These are phyloP conservation scores for Sarcomyxa edulis DNA, from an alignment of 768 basidiomycete genomes.

Conservation along the genomic window DNA sequence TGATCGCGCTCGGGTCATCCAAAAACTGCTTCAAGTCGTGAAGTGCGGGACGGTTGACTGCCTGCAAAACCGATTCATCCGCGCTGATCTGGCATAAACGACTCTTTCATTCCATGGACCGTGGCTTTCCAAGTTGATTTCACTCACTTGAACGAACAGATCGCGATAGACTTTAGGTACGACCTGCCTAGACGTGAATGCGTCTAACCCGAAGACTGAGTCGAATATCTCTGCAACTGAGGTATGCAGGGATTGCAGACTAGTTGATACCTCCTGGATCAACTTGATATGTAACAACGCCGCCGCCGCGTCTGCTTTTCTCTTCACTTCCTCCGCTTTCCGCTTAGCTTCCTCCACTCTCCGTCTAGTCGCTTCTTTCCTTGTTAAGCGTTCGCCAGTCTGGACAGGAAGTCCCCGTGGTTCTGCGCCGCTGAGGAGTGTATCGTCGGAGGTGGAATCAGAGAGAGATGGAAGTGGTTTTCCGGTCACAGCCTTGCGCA, in stretches of 20 bases:
- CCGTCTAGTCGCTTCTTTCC: no score
- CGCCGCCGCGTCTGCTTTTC: no score
- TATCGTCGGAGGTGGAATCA: no score
- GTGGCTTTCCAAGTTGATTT: neutral
- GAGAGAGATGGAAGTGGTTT: conserved; percentile 1
- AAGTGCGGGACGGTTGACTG: conserved; percentile 11
- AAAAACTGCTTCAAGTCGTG: conserved; percentile 8
- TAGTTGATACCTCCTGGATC: neutral
- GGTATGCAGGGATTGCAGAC: conserved; percentile 1
- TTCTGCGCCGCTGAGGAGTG: no score
- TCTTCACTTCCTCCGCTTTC: neutral
- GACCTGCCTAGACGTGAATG: neutral
- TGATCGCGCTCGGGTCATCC: neutral
- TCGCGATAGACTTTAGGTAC: conserved; percentile 3
- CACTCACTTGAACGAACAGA: conserved; percentile 9
- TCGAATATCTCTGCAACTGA: conserved; percentile 6
- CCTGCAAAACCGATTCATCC: conserved; percentile 17
- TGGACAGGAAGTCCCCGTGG: no score
- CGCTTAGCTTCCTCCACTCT: neutral
- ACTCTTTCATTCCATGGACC: no score
- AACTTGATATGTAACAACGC: neutral
- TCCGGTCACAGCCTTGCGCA: no score
- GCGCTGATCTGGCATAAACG: conserved; percentile 14
- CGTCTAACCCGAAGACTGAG: conserved; percentile 4
- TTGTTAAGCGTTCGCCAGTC: no score